Percentiles rank a stretch among this genome's conserved stretches.
Evolutionary conservation across 1,139 yeast genomes (phyloP).

Genomic region (Hemisphaericaspora xylanilytica): DNA sequence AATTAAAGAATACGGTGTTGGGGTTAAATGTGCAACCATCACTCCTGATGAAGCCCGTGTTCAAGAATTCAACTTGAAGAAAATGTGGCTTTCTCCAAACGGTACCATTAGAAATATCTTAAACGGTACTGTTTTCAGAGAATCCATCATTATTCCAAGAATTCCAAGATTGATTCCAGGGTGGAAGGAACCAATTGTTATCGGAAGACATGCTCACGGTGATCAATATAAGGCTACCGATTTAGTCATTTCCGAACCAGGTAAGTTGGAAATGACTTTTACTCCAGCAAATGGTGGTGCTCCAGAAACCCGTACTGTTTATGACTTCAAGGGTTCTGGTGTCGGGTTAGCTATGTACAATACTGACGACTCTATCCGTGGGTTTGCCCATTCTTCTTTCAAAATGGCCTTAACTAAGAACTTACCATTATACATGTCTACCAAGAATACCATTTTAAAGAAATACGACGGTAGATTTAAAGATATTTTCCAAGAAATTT

Average conservation of each 20-base stretch:
- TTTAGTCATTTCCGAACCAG: conserved; percentile 64
- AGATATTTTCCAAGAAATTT: conserved; percentile 70
- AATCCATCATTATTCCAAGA: conserved; percentile 74
- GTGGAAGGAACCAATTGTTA: conserved; percentile 80
- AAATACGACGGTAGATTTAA: conserved; percentile 81
- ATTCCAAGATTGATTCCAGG: conserved; percentile 75
- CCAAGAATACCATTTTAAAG: conserved; percentile 79
- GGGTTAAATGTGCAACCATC: conserved; percentile 82
- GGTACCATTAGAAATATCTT: conserved; percentile 80
- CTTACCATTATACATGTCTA: conserved; percentile 66
- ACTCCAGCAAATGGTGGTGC: conserved; percentile 62
- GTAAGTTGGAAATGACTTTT: conserved; percentile 63
- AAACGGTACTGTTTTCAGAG: conserved; percentile 83
- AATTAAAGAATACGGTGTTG: conserved; percentile 72
- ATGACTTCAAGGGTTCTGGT: conserved; percentile 62
- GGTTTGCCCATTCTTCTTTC: conserved; percentile 78
- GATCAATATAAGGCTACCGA: conserved; percentile 85
- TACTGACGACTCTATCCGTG: conserved; percentile 75
- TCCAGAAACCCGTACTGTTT: conserved; percentile 50
- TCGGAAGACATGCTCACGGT: conserved; percentile 85
- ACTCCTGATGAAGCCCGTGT: conserved; percentile 85
- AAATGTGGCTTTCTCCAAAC: conserved; percentile 86
- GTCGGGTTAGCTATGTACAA: conserved; percentile 82
- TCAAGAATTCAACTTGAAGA: conserved; percentile 66
- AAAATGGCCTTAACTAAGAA: conserved; percentile 67